Conservation (phyloP, 2,329 filamentous ascomycete genomes). For the Clarireedia hainanense region DNA sequence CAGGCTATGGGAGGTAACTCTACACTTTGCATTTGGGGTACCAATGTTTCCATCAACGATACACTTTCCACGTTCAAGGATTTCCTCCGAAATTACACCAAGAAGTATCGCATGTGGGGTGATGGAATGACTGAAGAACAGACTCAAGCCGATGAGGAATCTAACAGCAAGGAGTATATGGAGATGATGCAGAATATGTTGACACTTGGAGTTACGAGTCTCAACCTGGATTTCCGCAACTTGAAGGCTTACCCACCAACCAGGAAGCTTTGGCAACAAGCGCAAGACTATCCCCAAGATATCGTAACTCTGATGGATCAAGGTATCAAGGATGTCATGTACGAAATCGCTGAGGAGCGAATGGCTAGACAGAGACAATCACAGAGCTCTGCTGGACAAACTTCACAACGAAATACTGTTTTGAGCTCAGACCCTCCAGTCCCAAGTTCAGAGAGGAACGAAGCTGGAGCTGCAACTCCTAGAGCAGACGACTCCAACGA, state of each 20-base stretch:
- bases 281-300: slow-evolving; percentile 90
- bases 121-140: slow-evolving; percentile 77
- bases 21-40: slow-evolving; percentile 88
- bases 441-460: slow-evolving; percentile 69
- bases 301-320: slow-evolving; percentile 97
- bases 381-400: slow-evolving; percentile 45
- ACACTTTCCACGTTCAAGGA: slow-evolving; percentile 83
- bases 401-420: slow-evolving; percentile 37
- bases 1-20: slow-evolving; percentile 76
- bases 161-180: slow-evolving; percentile 74
- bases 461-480: slow-evolving; percentile 37
- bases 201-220: slow-evolving; percentile 69
- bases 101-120: slow-evolving; percentile 87
- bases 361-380: slow-evolving; percentile 59
- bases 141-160: slow-evolving; percentile 59
- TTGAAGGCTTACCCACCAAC: slow-evolving; percentile 90
- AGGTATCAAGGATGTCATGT: slow-evolving; percentile 84
- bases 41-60: slow-evolving; percentile 88
- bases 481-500: slow-evolving; percentile 38
- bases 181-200: slow-evolving; percentile 87
- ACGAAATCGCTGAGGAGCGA: slow-evolving; percentile 77
- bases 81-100: slow-evolving; percentile 85
- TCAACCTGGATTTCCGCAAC: slow-evolving; percentile 85
- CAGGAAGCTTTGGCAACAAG: slow-evolving; percentile 88
- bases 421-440: slow-evolving; percentile 69